Evolutionary conservation across 2,329 filamentous ascomycete species (phyloP), one percentile per base, ranked within the genome.

Genomic region (Neopestalotiopsis rosae): DNA sequence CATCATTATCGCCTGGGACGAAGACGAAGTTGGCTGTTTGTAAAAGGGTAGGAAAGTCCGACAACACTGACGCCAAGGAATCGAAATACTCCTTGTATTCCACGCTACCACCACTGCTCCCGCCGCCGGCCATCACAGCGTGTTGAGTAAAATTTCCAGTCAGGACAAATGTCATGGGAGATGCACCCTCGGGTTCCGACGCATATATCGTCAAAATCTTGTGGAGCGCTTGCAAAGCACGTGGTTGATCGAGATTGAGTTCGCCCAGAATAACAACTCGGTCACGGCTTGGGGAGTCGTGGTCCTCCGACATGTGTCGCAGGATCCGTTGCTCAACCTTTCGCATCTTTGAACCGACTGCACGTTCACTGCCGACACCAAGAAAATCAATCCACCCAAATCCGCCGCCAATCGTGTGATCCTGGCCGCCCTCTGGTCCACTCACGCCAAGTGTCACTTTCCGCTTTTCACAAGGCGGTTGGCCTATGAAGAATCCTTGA

Each of bases 361-460:
- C 94, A 61, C 94, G 91, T 79, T 97, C 94, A 75, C 94, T 97
- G 45, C 95, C 95, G 1, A 96, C 89, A 5, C 95, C 96, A 1
- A 98, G 85, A 77, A 98, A 99, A 79, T 98, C 96, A 66, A 97
- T 94, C 95, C 96, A 99, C 58, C 96, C 96, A 77, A 98, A 98
- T 0, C 93, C 94, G 69, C 93, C 93, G 34, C 91, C 92, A 57
- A 92, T 89, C 52, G 88, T 90, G 70, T 89, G 85, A 69, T 89
- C 87, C 24, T 84, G 81, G 12, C 86, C 86, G n/a, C 86, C 85
- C 28, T 90, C 88, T 1, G 83, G 85, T 17, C 85, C 87, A 67
- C 86, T 88, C 64, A 92, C 89, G 10, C 95, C 95, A 3, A 98
- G 84, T 0, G 94, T 96, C 13, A 89, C 88, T 64, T 91, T 90